phyloP scores from a whole-genome alignment of 2,329 filamentous ascomycete species.

The Cladosporium velox region DNA sequence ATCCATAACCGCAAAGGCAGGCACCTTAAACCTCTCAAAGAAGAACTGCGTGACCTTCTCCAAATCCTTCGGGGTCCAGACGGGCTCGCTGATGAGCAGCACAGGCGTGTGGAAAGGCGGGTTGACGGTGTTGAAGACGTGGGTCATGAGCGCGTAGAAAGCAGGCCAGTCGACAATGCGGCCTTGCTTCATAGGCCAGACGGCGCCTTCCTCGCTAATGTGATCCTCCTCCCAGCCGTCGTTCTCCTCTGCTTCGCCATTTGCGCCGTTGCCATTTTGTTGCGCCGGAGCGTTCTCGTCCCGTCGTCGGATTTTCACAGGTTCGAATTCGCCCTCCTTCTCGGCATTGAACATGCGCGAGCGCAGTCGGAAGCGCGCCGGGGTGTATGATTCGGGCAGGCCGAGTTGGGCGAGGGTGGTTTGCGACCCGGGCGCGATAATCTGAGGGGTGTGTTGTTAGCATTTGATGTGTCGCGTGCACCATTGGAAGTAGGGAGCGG shows the following conservation, averaged over 20 bases:
- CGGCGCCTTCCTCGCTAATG: conserved; percentile 81
- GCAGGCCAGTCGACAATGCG: conserved; percentile 87
- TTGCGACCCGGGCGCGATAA: conserved; percentile 82
- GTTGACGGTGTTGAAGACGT: conserved; percentile 86
- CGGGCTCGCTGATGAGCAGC: conserved; percentile 83
- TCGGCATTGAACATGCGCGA: conserved; percentile 89
- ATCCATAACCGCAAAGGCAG: conserved; percentile 87
- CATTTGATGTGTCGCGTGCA: background rate
- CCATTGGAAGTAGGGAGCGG: background rate
- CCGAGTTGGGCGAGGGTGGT: conserved; percentile 90
- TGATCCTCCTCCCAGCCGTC: conserved; percentile 83
- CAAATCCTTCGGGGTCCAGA: conserved; percentile 85
- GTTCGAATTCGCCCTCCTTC: conserved; percentile 77
- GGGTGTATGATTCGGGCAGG: conserved; percentile 85
- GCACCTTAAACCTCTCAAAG: conserved; percentile 96
- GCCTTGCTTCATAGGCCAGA: conserved; percentile 82
- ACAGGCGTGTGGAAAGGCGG: conserved; percentile 94
- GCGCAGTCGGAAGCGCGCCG: conserved; percentile 79
- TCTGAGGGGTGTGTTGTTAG: conserved; percentile 31
- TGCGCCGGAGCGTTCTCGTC: conserved; percentile 29
- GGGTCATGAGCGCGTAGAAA: conserved; percentile 89
- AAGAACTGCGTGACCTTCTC: conserved; percentile 90
- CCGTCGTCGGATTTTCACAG: conserved; percentile 70
- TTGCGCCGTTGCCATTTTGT: conserved; percentile 26
- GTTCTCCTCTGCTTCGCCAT: conserved; percentile 55